Conservation (phyloP, 306 rosid genomes). For the Ammopiptanthus mongolicus region DNA sequence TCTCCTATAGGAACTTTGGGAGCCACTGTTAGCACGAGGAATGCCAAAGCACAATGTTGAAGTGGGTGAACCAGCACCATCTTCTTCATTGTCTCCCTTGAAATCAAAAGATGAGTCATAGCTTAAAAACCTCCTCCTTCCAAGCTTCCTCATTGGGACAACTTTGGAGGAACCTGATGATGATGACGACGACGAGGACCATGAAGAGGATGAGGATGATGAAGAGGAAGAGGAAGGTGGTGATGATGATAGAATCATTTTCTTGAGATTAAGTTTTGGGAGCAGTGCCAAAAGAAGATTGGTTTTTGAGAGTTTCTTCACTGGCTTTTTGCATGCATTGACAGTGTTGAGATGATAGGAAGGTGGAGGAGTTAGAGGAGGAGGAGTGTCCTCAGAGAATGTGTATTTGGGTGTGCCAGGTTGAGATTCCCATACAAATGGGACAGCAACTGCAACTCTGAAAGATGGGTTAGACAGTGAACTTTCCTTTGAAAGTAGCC, state of each 20-base stretch:
- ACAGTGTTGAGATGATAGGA: constrained; percentile 35
- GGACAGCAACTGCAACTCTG: constrained; percentile 54
- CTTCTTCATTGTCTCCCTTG: constrained; percentile 25
- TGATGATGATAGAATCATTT: background rate
- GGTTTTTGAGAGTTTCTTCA: constrained; percentile 44
- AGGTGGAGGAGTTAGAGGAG: constrained; percentile 91
- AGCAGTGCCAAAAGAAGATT: constrained; percentile 28
- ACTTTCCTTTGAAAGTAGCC: constrained; percentile 61
- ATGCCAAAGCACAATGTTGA: constrained; percentile 53
- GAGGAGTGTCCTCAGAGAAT: constrained; percentile 39
- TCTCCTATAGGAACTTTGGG: background rate
- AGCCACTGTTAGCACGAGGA: constrained; percentile 10
- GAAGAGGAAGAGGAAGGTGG: background rate
- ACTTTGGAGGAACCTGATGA: constrained; percentile 22
- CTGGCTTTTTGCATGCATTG: background rate
- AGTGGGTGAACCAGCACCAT: constrained; percentile 33
- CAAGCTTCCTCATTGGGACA: background rate
- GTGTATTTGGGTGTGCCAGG: constrained; percentile 79
- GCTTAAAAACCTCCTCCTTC: constrained; percentile 30
- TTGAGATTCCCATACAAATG: constrained; percentile 79
- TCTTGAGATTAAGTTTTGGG: constrained; percentile 38
- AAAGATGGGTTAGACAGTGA: constrained; percentile 61
- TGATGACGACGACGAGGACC: background rate
- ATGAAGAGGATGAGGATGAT: background rate
- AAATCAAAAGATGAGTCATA: constrained; percentile 43